Evolutionary conservation across 495 filamentous ascomycete genomes (phyloP), one percentile per base, ranked within the genome.

Genomic region (Daldinia loculata): DNA sequence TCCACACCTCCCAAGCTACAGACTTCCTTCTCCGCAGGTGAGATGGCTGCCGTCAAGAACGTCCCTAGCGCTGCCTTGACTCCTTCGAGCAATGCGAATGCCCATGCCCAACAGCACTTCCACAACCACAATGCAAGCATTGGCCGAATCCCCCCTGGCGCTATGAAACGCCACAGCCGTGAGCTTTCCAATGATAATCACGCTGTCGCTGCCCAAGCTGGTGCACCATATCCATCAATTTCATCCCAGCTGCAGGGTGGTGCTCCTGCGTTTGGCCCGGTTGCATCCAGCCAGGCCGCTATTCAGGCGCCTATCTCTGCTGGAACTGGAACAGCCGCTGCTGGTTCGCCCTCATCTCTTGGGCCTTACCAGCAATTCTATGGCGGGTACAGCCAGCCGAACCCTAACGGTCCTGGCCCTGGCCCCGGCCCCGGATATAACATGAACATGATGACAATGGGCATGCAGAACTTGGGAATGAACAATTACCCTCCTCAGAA

Each of bases 11-110:
- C 84, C 67, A 94, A 88, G 82, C 79, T 96, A 38, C 91, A 94
- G 79, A 89, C 91, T 3, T 97, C 95, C 2, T 98, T 92, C 80
- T 98, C 95, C 2, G 90, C 93, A 22, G 92, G 90, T 76, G 95
- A 98, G 73, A 82, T 98, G 4, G 92, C 95, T n/a, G 97, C 94
- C 1, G 82, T 93, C 70, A 95, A 94, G 84, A 74, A 63, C 64
- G 58, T 79, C 14, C 77, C 80, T 19, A 77, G 78, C 56, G 65
- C 77, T 22, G 67, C 59, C 26, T 63, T 79, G 56, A 53, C 63
- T 17, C 69, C 69, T 4, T 72, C 74, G 0, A 80, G 73, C 58
- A 85, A 80, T 70, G 83, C 87, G 41, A 88, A 91, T 64, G 91
- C 89, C 68, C 87, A 89, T 68, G 89, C 91, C 36, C 90, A 95